Evolutionary conservation across 176 grass and related monocot species (phyloP), one percentile per base, ranked within the genome.

Genomic region (Calamus simplicifolius): DNA sequence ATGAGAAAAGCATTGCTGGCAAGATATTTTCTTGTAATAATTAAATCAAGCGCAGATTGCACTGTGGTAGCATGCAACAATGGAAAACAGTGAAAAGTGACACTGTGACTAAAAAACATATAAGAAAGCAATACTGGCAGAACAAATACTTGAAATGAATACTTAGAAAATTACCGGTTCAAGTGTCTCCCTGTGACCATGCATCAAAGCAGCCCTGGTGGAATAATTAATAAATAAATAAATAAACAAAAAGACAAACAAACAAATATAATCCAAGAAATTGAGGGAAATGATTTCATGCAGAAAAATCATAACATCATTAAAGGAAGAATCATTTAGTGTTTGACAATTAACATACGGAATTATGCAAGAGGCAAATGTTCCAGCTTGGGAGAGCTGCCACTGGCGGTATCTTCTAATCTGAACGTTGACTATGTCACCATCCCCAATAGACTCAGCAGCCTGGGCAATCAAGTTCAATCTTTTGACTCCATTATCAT

Each of bases 341-440:
- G 16, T 12, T 62, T 66, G 56, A 60, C 58, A 70, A 58, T 82
- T 48, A 59, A 87, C 86, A 68, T 85, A 92, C 93, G 93, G 93
- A 61, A 98, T 70, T 73, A 98, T 85, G 59, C 74, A 88, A 56
- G 93, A 92, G 80, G 93, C 84, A 29, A 98, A 85, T 69, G 87
- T 85, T 69, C 87, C 73, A 73, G 87, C 88, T 88, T 98, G 87
- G 16, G 84, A 92, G 25, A 98, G 61, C 70, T 98, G 93, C 93
- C 93, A 98, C 28, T 92, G 93, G 14, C 93, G 79, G 73, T 98
- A 92, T 89, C 93, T 80, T 76, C 93, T 92, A 69, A 98, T 98
- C 71, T 98, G 93, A 56, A 98, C 84, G 89, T 92, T 98, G 62
- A 98, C 85, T 65, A 98, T 82, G 79, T 98, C 93, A 52, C 84